Evolutionary conservation across 305 asterid species (phyloP).

Genomic region (Euphrasia arctica): DNA sequence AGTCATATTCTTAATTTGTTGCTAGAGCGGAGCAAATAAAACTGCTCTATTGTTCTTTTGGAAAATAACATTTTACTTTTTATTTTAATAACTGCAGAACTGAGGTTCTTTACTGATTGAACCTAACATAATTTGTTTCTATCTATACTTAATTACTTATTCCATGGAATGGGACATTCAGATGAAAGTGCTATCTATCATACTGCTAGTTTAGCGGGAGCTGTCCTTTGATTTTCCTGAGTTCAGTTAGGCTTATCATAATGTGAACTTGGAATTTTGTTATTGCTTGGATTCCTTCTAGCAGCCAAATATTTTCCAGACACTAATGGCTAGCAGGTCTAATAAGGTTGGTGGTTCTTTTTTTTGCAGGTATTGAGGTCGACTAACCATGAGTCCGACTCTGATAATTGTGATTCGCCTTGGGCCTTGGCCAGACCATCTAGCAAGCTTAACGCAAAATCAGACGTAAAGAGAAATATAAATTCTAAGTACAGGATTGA

Average conservation of each 20-base stretch:
- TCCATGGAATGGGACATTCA: not conserved
- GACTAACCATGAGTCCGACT: constrained; percentile 64
- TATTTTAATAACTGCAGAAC: constrained; percentile 11
- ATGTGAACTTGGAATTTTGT: constrained; percentile 18
- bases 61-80: constrained; percentile 20
- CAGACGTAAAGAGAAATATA: constrained; percentile 56
- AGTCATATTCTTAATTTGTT: not conserved
- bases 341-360: constrained; percentile 15
- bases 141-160: constrained; percentile 6
- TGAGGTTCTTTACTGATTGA: not conserved
- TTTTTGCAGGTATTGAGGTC: constrained; percentile 68
- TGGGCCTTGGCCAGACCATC: constrained; percentile 79
- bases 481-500: constrained; percentile 75
- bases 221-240: constrained; percentile 12
- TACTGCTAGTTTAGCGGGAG: constrained; percentile 18
- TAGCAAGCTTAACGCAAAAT: constrained; percentile 55
- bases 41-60: constrained; percentile 14
- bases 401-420: constrained; percentile 63
- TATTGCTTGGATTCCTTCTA: constrained; percentile 10
- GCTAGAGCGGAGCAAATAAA: constrained; percentile 17
- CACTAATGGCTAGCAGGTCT: constrained; percentile 22
- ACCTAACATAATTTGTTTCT: constrained; percentile 4
- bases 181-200: constrained; percentile 4
- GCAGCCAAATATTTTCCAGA: constrained; percentile 18
- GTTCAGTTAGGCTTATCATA: constrained; percentile 1